Base-by-base conservation (phyloP, 1,284 basidiomycete species). In the Golubevia pallescens region DNA sequence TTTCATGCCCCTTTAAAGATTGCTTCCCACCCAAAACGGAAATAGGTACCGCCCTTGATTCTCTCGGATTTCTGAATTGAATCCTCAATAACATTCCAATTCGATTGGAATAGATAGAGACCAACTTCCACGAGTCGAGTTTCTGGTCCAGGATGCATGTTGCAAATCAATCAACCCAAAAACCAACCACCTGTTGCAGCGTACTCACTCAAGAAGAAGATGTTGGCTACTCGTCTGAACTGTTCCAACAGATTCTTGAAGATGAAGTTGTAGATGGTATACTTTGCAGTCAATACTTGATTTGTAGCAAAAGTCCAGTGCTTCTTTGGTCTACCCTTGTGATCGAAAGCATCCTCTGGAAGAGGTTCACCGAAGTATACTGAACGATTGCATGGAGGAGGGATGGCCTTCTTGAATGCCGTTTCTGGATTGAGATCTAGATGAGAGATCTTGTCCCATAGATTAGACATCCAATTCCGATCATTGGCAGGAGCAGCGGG, bases 191-290 rank as follows among this genome's bases (percentile, higher is more conserved):
- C 21, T 8, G 10, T 48, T 7, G 6, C 19, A 48, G 16, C 16
- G 20, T 2, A 68, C 67, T 6, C 32, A 68, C 63, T 70, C 63
- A 84, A 66, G 75, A 85, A 85, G 70, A 85, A 85, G 32, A 84
- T 71, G 59, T 85, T 85, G 63, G 83, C 83, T 19, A 85, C 80
- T 58, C 79, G 70, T 34, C 77, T 77, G 70, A 81, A 84, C 69
- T 80, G 23, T 7, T n/a, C 65, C n/a, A 24, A 20, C 16, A 8
- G n/a, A 2, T 3, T 23, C 60, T 59, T 53, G 65, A 82, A 78
- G 58, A 84, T 70, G 57, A 85, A 85, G 71, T 85, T 85, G 77
- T 84, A 85, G 42, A 78, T 58, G 56, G 81, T 85, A 67, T 85
- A 85, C 71, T 84, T 84, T 57, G 83, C 80, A 16, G 83, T 82